Percentiles rank a stretch among this genome's conserved stretches.
phyloP scores from a whole-genome alignment of 108 stramenopile species.

The Aurantiochytrium sp. region DNA sequence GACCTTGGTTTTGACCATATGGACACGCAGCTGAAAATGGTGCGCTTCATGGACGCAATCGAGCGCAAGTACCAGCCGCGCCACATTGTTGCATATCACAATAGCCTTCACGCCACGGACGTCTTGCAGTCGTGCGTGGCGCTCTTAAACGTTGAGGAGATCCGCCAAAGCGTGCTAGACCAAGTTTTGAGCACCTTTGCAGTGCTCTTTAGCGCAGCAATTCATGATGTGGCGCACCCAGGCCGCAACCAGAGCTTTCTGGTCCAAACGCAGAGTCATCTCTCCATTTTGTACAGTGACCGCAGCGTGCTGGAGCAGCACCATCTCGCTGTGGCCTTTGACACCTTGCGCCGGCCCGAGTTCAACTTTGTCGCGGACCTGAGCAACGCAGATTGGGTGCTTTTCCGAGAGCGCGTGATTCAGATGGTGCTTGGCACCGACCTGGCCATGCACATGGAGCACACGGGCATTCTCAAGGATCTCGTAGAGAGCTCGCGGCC shows the following conservation, averaged over 20 bases:
- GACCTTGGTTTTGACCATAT: not conserved
- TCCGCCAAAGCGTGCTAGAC: conserved; percentile 19
- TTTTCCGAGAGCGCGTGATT: conserved; percentile 20
- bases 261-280: conserved; percentile 32
- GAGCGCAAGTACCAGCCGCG: not conserved
- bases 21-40: not conserved
- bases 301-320: conserved; percentile 47
- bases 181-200: conserved; percentile 15
- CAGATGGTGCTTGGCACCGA: conserved; percentile 28
- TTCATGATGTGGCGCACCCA: conserved; percentile 49
- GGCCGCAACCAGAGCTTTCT: conserved; percentile 43
- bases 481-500: not conserved
- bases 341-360: conserved; percentile 23
- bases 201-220: conserved; percentile 34
- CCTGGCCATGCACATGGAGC: conserved; percentile 14
- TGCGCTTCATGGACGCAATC: not conserved
- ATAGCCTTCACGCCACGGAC: conserved; percentile 39
- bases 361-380: conserved; percentile 27
- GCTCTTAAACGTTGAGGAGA: not conserved
- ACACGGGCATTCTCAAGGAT: not conserved
- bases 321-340: conserved; percentile 43
- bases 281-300: conserved; percentile 43
- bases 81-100: conserved; percentile 32
- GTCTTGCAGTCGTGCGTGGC: conserved; percentile 31
- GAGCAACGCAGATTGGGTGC: conserved; percentile 4